Conservation (phyloP, 2,329 filamentous ascomycete species). For the Sarocladium brachiariae region DNA sequence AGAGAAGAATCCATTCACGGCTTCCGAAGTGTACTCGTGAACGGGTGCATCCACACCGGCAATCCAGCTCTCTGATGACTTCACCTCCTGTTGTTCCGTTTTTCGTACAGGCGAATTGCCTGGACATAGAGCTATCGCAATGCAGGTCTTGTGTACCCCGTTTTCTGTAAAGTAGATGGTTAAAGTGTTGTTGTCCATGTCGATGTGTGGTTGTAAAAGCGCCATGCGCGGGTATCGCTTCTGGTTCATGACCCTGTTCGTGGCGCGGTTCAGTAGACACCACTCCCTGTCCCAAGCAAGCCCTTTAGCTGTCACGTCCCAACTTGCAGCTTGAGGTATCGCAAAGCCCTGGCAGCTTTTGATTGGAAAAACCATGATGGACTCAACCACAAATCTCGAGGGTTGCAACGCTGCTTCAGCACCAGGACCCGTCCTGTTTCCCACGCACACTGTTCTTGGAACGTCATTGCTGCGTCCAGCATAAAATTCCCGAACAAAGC, state of each 20-base stretch:
- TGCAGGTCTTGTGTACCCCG: slow-evolving; percentile 13
- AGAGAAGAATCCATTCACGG: slow-evolving; percentile 73
- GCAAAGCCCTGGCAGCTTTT: slow-evolving; percentile 84
- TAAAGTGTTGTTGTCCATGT: slow-evolving; percentile 61
- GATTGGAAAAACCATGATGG: slow-evolving; percentile 76
- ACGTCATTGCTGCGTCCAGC: slow-evolving; percentile 13
- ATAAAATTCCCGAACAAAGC: slow-evolving; percentile 70
- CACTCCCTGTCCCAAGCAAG: slow-evolving; percentile 94
- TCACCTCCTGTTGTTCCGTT: slow-evolving; percentile 38
- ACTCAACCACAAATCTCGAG: slow-evolving; percentile 40
- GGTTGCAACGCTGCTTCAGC: not conserved
- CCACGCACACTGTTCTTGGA: slow-evolving; percentile 14
- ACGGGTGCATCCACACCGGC: slow-evolving; percentile 77
- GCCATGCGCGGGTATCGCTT: slow-evolving; percentile 87
- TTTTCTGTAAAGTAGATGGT: slow-evolving; percentile 9
- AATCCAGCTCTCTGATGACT: slow-evolving; percentile 46
- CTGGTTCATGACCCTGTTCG: slow-evolving; percentile 76
- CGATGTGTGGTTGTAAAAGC: slow-evolving; percentile 66
- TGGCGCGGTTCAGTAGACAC: slow-evolving; percentile 85
- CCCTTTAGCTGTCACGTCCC: slow-evolving; percentile 76
- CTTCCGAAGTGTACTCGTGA: slow-evolving; percentile 57
- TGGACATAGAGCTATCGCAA: slow-evolving; percentile 65
- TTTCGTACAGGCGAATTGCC: not conserved
- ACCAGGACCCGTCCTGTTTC: too few relatives aligned
- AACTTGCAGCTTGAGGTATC: slow-evolving; percentile 55